Evolutionary conservation across 2,329 filamentous ascomycete genomes (phyloP), one percentile per base, ranked within the genome.

Genomic region (Colletotrichum lini): DNA sequence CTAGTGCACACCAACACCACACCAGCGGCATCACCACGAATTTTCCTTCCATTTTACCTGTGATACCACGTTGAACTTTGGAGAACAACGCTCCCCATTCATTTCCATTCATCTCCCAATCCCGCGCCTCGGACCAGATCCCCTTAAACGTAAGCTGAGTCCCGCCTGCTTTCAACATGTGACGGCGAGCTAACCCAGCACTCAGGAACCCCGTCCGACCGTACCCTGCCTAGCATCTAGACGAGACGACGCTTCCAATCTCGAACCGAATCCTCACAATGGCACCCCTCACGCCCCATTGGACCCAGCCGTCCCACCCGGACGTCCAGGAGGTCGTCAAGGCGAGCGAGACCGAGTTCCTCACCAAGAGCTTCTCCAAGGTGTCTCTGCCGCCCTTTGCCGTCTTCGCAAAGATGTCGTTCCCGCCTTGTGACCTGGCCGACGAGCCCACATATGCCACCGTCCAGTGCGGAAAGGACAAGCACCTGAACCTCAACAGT

Each of bases 321-420:
- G 78, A 83, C 54, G 81, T 90, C 75, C 89, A 90, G 77, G 81
- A 89, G 71, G 88, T 91, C 76, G 79, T 89, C 74, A 65, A 78
- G 75, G 80, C 86, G 78, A 85, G 86, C 77, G 82, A 85, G 65
- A 80, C 83, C 72, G 84, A 86, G 71, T 92, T 88, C 81, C 87
- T 86, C 73, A 88, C 89, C 73, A 90, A 90, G 80, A 90, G 88
- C 77, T 77, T 89, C 73, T 90, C 90, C 50, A 86, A 81, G 73
- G 80, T 88, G 67, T 75, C 83, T 21, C 81, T 92, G 54, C 84
- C 90, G 2, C 88, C 90, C 2, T 92, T 92, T 80, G 89, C 86
- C 45, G 82, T 93, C 58, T 93, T 89, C 72, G 91, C 92, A 63
- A 91, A 91, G 78, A 81, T 94, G 78, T 83, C 84, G 47, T 92